Base-by-base conservation (phyloP, 306 rosid genomes). In the Castanea crenata region DNA sequence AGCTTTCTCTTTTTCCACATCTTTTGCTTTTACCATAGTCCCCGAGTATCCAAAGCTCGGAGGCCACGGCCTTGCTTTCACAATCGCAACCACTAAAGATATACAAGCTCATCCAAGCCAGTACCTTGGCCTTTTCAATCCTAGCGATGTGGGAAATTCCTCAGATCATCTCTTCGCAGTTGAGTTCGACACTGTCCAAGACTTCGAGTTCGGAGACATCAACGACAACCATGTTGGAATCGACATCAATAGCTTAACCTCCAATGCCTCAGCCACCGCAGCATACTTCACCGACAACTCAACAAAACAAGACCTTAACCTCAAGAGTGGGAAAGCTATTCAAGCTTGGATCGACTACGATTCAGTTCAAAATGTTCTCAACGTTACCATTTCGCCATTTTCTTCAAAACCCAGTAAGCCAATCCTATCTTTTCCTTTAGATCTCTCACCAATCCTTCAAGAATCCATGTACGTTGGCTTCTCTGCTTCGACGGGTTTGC, bases 31-130 rank as follows among this genome's bases (percentile, higher is more conserved):
- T 69, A 79, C 85, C 74, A 75, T 88, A 35, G 91, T 93, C 23
- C 95, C 98, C 13, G 91, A 93, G 84, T 91, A 91, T 71, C 95
- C 95, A 3, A 89, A 82, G 64, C 93, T 91, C 14, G 98, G 98
- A 62, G 98, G 98, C 63, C 98, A 93, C 70, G 98, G 98, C 76
- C 12, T 93, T 21, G 97, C 97, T 64, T 93, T 93, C 76, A 64
- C 97, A 9, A 79, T 93, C 3, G 83, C 86, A 13, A 56, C 89
- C 1, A 55, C 95, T n/a, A 89, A 75, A 61, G 86, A 77, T 71
- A 87, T 87, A 71, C 76, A 84, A 10, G 91, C 92, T 73, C 78
- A 87, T 0, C 98, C 98, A 10, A 89, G 92, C 64, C 98, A 93
- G 83, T 93, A 91, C 71, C 88, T 93, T 18, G 98, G 98, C 3